Conservation (phyloP, 2,329 filamentous ascomycete species). For the Teratosphaeria nubilosa region DNA sequence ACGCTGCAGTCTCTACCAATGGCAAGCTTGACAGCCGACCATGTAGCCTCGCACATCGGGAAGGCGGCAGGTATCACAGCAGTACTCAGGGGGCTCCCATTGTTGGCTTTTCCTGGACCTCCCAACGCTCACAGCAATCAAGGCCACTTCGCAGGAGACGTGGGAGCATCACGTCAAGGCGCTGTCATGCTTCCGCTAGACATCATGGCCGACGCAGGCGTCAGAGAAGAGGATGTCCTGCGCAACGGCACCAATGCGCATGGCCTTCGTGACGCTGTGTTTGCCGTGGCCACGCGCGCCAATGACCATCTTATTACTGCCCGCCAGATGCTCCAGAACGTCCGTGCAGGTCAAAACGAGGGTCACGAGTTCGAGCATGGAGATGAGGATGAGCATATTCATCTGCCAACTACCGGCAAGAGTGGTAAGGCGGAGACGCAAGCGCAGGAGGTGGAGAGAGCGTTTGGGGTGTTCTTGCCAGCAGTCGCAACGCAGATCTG, state of each 20-base stretch:
- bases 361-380: slow-evolving; percentile 86
- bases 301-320: slow-evolving; percentile 94
- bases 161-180: slow-evolving; percentile 43
- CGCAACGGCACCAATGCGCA: slow-evolving; percentile 66
- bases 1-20: slow-evolving; percentile 71
- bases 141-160: slow-evolving; percentile 25
- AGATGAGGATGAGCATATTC: slow-evolving; percentile 59
- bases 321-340: slow-evolving; percentile 76
- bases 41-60: slow-evolving; percentile 88
- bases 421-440: slow-evolving; percentile 25
- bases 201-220: slow-evolving; percentile 69
- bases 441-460: slow-evolving; percentile 49
- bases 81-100: slow-evolving; percentile 73
- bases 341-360: slow-evolving; percentile 61
- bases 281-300: slow-evolving; percentile 81
- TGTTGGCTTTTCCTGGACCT: slow-evolving; percentile 70
- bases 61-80: slow-evolving; percentile 86
- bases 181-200: slow-evolving; percentile 76
- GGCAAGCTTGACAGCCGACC: slow-evolving; percentile 74
- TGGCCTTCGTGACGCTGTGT: slow-evolving; percentile 80
- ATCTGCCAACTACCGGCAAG: slow-evolving; percentile 22
- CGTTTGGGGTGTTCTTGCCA: slow-evolving; percentile 72
- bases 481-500: slow-evolving; percentile 69
- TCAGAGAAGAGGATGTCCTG: slow-evolving; percentile 84
- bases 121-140: slow-evolving; percentile 47